phyloP scores from a whole-genome alignment of 2,329 filamentous ascomycete species.

The Fusarium domesticum region DNA sequence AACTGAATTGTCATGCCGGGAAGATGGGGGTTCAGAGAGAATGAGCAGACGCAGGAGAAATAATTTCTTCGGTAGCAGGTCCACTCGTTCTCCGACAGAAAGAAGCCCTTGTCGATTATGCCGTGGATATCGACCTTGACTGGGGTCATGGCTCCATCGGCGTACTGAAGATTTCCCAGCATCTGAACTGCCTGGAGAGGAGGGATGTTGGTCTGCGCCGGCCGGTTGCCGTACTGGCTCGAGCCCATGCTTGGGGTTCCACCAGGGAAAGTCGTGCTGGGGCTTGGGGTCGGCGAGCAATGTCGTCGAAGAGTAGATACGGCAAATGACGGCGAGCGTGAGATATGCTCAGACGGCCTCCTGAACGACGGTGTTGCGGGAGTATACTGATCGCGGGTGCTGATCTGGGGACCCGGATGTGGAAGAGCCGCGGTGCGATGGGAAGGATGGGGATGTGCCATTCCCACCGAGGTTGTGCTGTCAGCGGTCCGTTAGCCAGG shows the following conservation, averaged over 20 bases:
- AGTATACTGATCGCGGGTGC: slow-evolving; percentile 53
- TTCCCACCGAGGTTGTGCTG: slow-evolving; percentile 51
- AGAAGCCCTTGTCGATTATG: slow-evolving; percentile 87
- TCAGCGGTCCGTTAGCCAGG: slow-evolving; percentile 26
- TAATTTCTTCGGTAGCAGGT: slow-evolving; percentile 92
- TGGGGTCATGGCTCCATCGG: slow-evolving; percentile 44
- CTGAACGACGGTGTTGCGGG: slow-evolving; percentile 50
- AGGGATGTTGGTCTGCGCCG: slow-evolving; percentile 43
- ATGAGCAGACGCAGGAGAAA: slow-evolving; percentile 81
- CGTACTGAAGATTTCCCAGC: slow-evolving; percentile 61
- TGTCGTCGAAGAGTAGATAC: slow-evolving; percentile 45
- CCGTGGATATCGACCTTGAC: slow-evolving; percentile 73
- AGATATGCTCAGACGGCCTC: slow-evolving; percentile 47
- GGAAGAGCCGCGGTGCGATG: slow-evolving; percentile 49
- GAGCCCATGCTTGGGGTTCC: slow-evolving; percentile 50
- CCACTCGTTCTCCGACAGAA: slow-evolving; percentile 77
- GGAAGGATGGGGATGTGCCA: slow-evolving; percentile 53
- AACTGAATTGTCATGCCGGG: slow-evolving; percentile 49
- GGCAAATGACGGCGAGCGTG: slow-evolving; percentile 52
- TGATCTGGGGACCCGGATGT: slow-evolving; percentile 48
- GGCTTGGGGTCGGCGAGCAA: slow-evolving; percentile 51
- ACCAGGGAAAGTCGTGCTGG: slow-evolving; percentile 44
- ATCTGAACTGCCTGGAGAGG: slow-evolving; percentile 50
- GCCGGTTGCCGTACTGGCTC: slow-evolving; percentile 36
- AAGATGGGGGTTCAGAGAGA: slow-evolving; percentile 60